Conservation (phyloP, 169 alveolate genomes). For the Cardiosporidium cionae region DNA sequence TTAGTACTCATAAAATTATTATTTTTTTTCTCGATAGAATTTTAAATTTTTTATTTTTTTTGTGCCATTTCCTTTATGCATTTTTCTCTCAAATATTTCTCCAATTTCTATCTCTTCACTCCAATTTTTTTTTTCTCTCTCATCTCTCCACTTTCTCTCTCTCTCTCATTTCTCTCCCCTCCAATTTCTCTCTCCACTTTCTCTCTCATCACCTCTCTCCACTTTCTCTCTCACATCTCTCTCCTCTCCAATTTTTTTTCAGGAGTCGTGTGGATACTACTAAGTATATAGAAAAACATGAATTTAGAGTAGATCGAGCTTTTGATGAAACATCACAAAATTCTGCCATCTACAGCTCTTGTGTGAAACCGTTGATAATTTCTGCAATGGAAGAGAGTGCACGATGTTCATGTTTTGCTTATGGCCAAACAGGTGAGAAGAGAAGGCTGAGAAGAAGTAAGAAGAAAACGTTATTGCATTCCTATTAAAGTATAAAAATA, state of each 20-base stretch:
- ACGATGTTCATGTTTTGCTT: conserved; percentile 69
- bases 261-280: conserved; percentile 33
- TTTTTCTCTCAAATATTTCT: no score
- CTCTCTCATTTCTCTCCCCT: background rate
- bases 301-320: conserved; percentile 63
- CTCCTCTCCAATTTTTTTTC: background rate
- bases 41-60: no score
- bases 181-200: background rate
- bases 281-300: conserved; percentile 62
- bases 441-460: background rate
- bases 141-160: background rate
- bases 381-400: conserved; percentile 47
- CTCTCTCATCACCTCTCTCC: background rate
- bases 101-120: no score
- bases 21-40: no score
- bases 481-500: no score
- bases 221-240: background rate
- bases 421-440: conserved; percentile 64
- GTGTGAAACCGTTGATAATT: conserved; percentile 54
- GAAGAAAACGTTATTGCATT: background rate
- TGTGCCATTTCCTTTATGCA: no score
- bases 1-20: no score
- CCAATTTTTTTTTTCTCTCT: no score
- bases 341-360: conserved; percentile 38
- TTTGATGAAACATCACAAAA: conserved; percentile 56